Conservation (phyloP, 1,284 basidiomycete species). For the Malassezia vespertilionis region DNA sequence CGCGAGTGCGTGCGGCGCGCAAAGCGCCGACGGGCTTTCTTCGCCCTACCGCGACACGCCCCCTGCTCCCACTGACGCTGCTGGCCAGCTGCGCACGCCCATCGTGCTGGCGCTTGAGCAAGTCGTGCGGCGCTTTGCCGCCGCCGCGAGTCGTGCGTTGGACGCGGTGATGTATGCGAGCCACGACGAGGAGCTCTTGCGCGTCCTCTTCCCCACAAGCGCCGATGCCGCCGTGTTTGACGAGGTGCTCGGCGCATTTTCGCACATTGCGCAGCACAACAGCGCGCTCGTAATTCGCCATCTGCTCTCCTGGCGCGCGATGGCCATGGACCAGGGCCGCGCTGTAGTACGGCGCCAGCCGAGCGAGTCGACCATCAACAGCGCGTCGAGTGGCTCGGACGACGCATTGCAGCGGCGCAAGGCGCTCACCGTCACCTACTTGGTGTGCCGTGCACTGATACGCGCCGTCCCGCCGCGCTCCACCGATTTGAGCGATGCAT, state of each 20-base stretch:
- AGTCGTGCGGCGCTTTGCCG: slow-evolving; percentile 34
- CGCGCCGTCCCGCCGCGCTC: slow-evolving; percentile 4
- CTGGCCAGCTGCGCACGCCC: slow-evolving; percentile 1
- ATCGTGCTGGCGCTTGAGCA: slow-evolving; percentile 40
- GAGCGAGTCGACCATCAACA: slow-evolving; percentile 8
- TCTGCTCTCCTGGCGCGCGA: slow-evolving; percentile 68
- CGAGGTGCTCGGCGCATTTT: slow-evolving; percentile 66
- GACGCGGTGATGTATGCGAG: slow-evolving; percentile 23
- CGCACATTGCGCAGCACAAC: slow-evolving; percentile 72
- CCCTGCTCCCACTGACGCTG: background rate
- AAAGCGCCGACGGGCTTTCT: background rate
- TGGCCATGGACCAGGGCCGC: slow-evolving; percentile 20
- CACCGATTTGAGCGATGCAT: slow-evolving; percentile 13
- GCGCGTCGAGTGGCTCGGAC: slow-evolving; percentile 14
- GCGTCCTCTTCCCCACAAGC: slow-evolving; percentile 57
- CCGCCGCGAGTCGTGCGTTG: slow-evolving; percentile 24
- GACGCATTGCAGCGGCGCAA: slow-evolving; percentile 25
- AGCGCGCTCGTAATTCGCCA: slow-evolving; percentile 75
- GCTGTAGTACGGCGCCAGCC: slow-evolving; percentile 22
- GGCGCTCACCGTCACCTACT: slow-evolving; percentile 25
- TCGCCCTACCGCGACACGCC: too few relatives aligned
- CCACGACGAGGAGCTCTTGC: slow-evolving; percentile 22
- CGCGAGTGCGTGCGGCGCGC: background rate
- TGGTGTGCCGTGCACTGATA: slow-evolving; percentile 16
- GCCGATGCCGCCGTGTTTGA: slow-evolving; percentile 62